Percentiles rank a stretch among this genome's conserved stretches.
phyloP scores from a whole-genome alignment of 2,329 filamentous ascomycete genomes.

The Aureobasidium sp. region DNA sequence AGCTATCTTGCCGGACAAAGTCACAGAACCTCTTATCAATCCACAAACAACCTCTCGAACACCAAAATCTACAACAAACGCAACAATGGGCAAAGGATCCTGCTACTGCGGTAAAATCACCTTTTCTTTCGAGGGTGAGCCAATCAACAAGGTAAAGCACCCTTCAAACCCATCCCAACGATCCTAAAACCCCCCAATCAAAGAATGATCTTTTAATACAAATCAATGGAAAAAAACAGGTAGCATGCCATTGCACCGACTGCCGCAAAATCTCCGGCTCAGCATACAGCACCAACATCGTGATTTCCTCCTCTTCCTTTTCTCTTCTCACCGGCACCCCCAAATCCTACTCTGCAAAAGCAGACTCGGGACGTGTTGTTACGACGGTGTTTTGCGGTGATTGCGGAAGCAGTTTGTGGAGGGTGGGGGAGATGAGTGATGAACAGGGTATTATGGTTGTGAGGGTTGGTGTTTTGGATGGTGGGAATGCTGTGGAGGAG shows the following conservation, averaged over 20 bases:
- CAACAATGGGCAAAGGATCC: neutral
- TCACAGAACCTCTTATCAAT: no score
- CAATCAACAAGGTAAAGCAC: neutral
- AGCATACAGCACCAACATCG: neutral
- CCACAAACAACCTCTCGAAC: no score
- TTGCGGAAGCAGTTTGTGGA: neutral
- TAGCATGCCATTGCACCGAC: neutral
- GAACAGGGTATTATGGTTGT: neutral
- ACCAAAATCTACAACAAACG: no score
- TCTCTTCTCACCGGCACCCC: neutral
- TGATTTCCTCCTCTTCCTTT: neutral
- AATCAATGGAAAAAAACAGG: neutral
- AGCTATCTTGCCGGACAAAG: no score
- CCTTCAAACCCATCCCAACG: no score
- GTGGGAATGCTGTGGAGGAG: neutral
- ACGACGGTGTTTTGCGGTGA: neutral
- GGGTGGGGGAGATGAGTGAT: neutral
- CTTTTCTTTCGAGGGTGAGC: neutral
- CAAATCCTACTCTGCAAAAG: neutral
- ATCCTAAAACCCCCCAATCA: no score
- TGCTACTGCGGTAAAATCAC: neutral
- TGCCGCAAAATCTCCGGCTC: neutral
- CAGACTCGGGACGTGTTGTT: neutral
- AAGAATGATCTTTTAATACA: no score
- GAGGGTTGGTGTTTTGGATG: neutral